Evolutionary conservation across 2,329 filamentous ascomycete species (phyloP).

Genomic region (Colletotrichum limetticola): DNA sequence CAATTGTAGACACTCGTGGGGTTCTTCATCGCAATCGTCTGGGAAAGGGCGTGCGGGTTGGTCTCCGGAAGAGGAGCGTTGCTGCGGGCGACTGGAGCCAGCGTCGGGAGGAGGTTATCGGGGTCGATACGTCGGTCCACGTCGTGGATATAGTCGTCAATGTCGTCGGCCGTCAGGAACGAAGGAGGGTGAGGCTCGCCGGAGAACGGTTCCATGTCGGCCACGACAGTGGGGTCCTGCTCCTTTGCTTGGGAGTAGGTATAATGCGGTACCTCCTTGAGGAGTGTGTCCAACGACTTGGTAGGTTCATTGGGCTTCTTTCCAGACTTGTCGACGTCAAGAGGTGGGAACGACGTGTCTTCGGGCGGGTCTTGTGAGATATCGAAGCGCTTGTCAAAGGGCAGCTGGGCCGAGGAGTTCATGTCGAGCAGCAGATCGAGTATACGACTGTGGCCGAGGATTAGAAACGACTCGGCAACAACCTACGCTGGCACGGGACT

Average conservation of each 20-base stretch:
- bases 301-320: constrained; percentile 51
- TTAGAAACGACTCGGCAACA: background rate
- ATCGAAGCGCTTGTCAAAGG: constrained; percentile 79
- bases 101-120: constrained; percentile 56
- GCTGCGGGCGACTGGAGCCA: constrained; percentile 60
- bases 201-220: constrained; percentile 60
- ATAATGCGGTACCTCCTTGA: constrained; percentile 63
- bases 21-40: constrained; percentile 64
- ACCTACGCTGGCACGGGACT: background rate
- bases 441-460: constrained; percentile 71
- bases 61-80: constrained; percentile 41
- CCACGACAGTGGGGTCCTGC: constrained; percentile 67
- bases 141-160: constrained; percentile 78
- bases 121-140: constrained; percentile 65
- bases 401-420: constrained; percentile 85
- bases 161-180: constrained; percentile 75
- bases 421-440: constrained; percentile 90
- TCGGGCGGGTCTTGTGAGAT: constrained; percentile 63
- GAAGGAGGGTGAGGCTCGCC: constrained; percentile 68
- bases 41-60: constrained; percentile 51
- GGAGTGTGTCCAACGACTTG: constrained; percentile 62
- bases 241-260: constrained; percentile 67
- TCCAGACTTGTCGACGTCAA: constrained; percentile 45
- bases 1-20: constrained; percentile 96
- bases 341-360: constrained; percentile 47